phyloP scores from a whole-genome alignment of 1,139 yeast genomes.

The Torulaspora globosa region DNA sequence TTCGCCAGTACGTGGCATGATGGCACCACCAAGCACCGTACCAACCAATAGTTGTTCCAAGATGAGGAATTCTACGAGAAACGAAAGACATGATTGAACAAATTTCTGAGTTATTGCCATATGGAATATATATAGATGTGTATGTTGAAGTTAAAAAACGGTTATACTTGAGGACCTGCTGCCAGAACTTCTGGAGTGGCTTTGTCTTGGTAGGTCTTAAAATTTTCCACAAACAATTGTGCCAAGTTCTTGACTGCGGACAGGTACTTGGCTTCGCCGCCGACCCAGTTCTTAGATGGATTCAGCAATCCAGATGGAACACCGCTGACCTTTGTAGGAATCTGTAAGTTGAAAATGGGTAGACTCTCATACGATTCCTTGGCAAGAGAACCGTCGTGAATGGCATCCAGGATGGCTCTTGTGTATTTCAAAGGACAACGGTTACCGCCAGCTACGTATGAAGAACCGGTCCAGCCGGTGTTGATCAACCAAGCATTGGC shows the following conservation, averaged over 20 bases:
- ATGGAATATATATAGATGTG: constrained; percentile 1
- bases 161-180: constrained; percentile 67
- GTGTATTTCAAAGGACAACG: constrained; percentile 98
- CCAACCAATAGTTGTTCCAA: not conserved
- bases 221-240: constrained; percentile 75
- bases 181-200: constrained; percentile 84
- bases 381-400: constrained; percentile 85
- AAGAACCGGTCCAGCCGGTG: constrained; percentile 98
- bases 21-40: constrained; percentile 15
- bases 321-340: constrained; percentile 76
- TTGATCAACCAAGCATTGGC: constrained; percentile 95
- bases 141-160: not conserved
- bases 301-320: constrained; percentile 85
- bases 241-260: constrained; percentile 74
- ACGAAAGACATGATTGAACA: constrained; percentile 4
- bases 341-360: constrained; percentile 81
- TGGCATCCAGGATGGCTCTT: constrained; percentile 91
- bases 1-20: constrained; percentile 4
- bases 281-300: constrained; percentile 82
- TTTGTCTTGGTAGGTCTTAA: constrained; percentile 74
- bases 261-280: constrained; percentile 62
- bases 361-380: constrained; percentile 77
- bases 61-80: constrained; percentile 3
- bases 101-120: constrained; percentile 1
- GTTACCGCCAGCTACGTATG: constrained; percentile 90